Percentiles rank a stretch among this genome's conserved stretches.
These are phyloP conservation scores for Colletotrichum sansevieriae DNA, from an alignment of 2,329 filamentous ascomycete species.

Conservation along the genomic window DNA sequence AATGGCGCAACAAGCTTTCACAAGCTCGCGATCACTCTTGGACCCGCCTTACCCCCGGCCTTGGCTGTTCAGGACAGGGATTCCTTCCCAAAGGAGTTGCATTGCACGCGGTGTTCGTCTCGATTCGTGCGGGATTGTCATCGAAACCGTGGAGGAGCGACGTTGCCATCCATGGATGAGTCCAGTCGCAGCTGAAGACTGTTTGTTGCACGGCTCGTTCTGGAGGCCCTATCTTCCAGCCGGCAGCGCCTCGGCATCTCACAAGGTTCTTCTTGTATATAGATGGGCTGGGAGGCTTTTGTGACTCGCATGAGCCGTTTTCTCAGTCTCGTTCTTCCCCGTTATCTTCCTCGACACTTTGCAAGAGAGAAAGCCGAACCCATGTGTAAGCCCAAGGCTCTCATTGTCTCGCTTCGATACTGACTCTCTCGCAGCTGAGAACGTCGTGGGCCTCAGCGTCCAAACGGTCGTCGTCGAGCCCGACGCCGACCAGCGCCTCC, in stretches of 20 bases:
- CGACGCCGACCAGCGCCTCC: constrained; percentile 19
- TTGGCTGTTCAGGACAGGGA: constrained; percentile 11
- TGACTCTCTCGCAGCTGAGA: constrained; percentile 22
- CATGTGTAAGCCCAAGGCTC: constrained; percentile 21
- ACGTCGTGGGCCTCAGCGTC: constrained; percentile 28
- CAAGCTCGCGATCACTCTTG: constrained; percentile 35
- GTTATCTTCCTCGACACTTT: background rate
- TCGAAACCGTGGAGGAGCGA: constrained; percentile 1
- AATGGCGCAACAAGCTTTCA: constrained; percentile 39
- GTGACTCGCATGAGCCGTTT: background rate
- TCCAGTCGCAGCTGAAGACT: no score
- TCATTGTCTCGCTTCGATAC: no score
- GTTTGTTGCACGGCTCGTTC: background rate
- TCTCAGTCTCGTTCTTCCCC: background rate
- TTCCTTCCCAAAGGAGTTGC: background rate
- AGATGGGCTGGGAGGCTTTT: background rate
- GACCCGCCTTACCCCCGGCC: constrained; percentile 34
- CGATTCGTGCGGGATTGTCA: background rate
- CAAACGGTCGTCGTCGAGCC: constrained; percentile 35
- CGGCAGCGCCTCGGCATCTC: background rate
- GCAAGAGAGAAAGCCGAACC: constrained; percentile 3
- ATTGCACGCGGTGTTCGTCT: background rate
- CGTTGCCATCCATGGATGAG: background rate
- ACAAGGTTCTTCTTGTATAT: constrained; percentile 1
- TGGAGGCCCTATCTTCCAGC: background rate